Conservation (phyloP, 306 rosid genomes). For the Vigna nakashimae region DNA sequence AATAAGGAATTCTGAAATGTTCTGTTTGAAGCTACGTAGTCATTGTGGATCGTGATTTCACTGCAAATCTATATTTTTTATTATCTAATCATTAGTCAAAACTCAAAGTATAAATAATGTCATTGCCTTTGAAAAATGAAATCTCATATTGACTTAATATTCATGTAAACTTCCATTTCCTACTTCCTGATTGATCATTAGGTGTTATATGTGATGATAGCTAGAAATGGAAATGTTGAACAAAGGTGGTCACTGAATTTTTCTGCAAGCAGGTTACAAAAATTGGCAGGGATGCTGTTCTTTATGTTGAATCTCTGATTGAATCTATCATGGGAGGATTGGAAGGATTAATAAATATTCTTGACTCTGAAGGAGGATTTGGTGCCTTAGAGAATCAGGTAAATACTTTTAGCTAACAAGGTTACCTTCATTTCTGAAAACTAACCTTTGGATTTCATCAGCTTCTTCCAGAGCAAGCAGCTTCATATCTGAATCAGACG, state of each 20-base stretch:
- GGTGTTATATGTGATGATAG: slow-evolving; percentile 33
- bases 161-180: slow-evolving; percentile 36
- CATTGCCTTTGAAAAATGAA: slow-evolving; percentile 33
- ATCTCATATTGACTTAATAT: slow-evolving; percentile 18
- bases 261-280: slow-evolving; percentile 80
- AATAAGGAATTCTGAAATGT: slow-evolving; percentile 29
- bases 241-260: slow-evolving; percentile 41
- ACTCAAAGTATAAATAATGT: slow-evolving; percentile 30
- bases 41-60: slow-evolving; percentile 32
- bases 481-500: slow-evolving; percentile 84
- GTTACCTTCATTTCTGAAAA: slow-evolving; percentile 41
- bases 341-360: slow-evolving; percentile 96
- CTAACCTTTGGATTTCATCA: slow-evolving; percentile 60
- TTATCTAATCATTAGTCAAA: neutral
- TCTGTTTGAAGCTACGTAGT: slow-evolving; percentile 20
- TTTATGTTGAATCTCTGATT: slow-evolving; percentile 95
- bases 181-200: slow-evolving; percentile 28
- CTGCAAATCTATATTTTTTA: slow-evolving; percentile 29
- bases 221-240: slow-evolving; percentile 35
- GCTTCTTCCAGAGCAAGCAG: slow-evolving; percentile 99
- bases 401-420: slow-evolving; percentile 40
- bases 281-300: slow-evolving; percentile 98
- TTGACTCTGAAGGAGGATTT: slow-evolving; percentile 99
- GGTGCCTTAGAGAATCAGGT: slow-evolving; percentile 98
- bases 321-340: slow-evolving; percentile 99